phyloP scores from a whole-genome alignment of 106 monocot genomes.

The Dendrobium nobile region DNA sequence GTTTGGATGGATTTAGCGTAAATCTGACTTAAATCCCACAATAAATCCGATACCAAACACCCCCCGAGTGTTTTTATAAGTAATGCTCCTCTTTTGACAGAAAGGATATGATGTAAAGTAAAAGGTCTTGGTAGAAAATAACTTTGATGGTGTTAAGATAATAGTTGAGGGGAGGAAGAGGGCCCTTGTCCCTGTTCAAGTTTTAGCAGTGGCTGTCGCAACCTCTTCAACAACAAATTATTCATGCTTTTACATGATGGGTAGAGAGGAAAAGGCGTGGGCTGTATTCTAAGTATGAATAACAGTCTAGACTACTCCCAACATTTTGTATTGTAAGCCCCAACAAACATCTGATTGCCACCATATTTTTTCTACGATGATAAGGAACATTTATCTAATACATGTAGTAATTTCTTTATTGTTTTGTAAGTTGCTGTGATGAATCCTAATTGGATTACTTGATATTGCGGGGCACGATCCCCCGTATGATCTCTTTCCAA shows the following conservation, averaged over 20 bases:
- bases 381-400: neutral
- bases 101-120: slow-evolving; percentile 51
- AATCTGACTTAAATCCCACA: no score
- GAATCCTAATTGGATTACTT: neutral
- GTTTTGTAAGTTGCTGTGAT: neutral
- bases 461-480: neutral
- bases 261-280: slow-evolving; percentile 52
- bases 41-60: neutral
- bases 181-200: slow-evolving; percentile 42
- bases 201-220: slow-evolving; percentile 45
- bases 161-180: slow-evolving; percentile 21
- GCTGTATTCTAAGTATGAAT: slow-evolving; percentile 26
- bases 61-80: neutral
- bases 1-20: no score
- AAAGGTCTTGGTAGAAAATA: slow-evolving; percentile 41
- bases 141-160: slow-evolving; percentile 15
- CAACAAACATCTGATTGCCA: neutral
- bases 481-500: neutral
- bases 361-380: neutral
- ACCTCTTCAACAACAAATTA: slow-evolving; percentile 48
- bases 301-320: slow-evolving; percentile 34
- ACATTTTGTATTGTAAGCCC: neutral
- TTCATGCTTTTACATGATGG: slow-evolving; percentile 34
- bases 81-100: neutral
- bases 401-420: neutral